Percentiles rank a stretch among this genome's conserved stretches.
phyloP scores from a whole-genome alignment of 495 filamentous ascomycete species.

The Daldinia concentrica region DNA sequence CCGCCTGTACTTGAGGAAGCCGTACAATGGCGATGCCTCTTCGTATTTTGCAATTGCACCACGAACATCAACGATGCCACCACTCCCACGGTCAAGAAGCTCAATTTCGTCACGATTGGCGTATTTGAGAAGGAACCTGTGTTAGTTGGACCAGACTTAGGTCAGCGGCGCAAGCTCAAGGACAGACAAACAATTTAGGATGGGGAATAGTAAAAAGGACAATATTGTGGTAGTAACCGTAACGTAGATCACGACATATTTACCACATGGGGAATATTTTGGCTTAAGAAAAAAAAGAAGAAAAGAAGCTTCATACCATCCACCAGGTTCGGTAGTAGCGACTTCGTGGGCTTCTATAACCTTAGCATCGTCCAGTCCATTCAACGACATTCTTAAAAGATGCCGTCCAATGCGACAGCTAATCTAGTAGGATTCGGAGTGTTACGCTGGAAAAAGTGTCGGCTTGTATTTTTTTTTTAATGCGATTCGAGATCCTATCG shows the following conservation, averaged over 20 bases:
- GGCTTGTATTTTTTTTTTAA: constrained; percentile 17
- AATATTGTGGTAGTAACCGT: background rate
- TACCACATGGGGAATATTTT: background rate
- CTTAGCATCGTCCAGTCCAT: constrained; percentile 86
- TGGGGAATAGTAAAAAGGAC: background rate
- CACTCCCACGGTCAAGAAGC: constrained; percentile 77
- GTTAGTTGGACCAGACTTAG: background rate
- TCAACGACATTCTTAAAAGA: constrained; percentile 81
- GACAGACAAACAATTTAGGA: background rate
- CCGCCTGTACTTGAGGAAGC: constrained; percentile 88
- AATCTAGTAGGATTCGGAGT: constrained; percentile 7
- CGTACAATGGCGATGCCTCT: constrained; percentile 88
- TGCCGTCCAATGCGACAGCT: constrained; percentile 28
- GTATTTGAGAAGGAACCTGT: constrained; percentile 95
- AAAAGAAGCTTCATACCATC: constrained; percentile 75
- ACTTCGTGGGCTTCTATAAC: constrained; percentile 86
- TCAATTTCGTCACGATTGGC: constrained; percentile 87
- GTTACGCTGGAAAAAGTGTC: constrained; percentile 7
- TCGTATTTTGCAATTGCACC: constrained; percentile 78
- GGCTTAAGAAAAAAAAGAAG: constrained; percentile 7
- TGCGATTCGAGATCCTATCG: constrained; percentile 4
- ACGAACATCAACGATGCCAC: constrained; percentile 86
- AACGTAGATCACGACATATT: background rate
- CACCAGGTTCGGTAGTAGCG: constrained; percentile 83
- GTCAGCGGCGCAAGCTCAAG: constrained; percentile 40